Evolutionary conservation across 2,329 filamentous ascomycete genomes (phyloP).

Genomic region (Blumeria graminis): DNA sequence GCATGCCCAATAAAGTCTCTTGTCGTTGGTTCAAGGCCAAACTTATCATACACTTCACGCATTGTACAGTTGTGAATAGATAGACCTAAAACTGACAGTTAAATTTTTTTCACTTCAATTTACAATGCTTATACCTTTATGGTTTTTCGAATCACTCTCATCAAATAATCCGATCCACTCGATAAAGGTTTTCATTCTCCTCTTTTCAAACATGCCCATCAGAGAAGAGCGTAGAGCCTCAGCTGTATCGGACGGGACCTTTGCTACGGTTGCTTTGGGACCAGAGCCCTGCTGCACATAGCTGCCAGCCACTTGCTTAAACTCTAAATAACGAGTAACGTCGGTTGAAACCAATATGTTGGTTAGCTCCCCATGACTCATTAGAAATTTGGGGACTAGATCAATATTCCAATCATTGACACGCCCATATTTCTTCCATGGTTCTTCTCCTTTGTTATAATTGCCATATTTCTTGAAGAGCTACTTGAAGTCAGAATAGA

Average conservation of each 20-base stretch:
- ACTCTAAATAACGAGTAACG: slow-evolving; percentile 69
- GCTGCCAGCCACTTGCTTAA: slow-evolving; percentile 86
- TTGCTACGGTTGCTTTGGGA: slow-evolving; percentile 76
- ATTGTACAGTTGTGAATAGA: slow-evolving; percentile 60
- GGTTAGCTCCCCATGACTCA: slow-evolving; percentile 94
- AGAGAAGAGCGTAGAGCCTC: slow-evolving; percentile 82
- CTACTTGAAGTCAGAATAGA: slow-evolving; percentile 23
- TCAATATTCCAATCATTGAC: slow-evolving; percentile 99
- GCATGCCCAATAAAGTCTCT: slow-evolving; percentile 94
- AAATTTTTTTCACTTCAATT: slow-evolving; percentile 1
- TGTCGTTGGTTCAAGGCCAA: slow-evolving; percentile 69
- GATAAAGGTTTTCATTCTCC: slow-evolving; percentile 85
- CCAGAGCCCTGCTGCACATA: slow-evolving; percentile 76
- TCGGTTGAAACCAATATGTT: slow-evolving; percentile 97
- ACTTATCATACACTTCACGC: slow-evolving; percentile 99
- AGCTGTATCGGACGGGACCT: slow-evolving; percentile 79
- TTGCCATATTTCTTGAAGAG: slow-evolving; percentile 96
- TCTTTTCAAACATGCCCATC: slow-evolving; percentile 97
- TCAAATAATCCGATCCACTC: slow-evolving; percentile 87
- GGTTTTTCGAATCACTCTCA: slow-evolving; percentile 53
- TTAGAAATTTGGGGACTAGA: slow-evolving; percentile 90
- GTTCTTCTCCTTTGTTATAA: slow-evolving; percentile 53
- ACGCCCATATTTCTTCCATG: slow-evolving; percentile 94
- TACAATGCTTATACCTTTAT: slow-evolving; percentile 45
- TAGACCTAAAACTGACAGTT: slow-evolving; percentile 31